Evolutionary conservation across 139 green algal genomes (phyloP).

Genomic region (Trebouxia sp.): DNA sequence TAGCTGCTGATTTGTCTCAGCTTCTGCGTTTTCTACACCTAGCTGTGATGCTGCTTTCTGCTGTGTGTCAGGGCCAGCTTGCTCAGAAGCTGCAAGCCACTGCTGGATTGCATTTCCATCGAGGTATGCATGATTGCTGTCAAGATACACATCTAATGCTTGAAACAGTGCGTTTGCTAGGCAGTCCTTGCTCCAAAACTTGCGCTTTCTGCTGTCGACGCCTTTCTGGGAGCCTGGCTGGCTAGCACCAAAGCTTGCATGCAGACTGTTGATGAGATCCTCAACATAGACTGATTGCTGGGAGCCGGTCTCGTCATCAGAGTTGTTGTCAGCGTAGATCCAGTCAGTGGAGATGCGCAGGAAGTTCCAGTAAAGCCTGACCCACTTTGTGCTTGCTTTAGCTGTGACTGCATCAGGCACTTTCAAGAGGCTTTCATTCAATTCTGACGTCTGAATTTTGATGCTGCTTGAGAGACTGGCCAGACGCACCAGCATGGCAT

Average conservation of each 20-base stretch:
- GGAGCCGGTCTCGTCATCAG: too few species aligned
- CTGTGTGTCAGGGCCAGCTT: not conserved
- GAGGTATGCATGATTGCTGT: not conserved
- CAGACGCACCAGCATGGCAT: too few species aligned
- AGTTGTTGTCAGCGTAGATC: too few species aligned
- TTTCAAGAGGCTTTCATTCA: too few species aligned
- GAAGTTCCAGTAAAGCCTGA: too few species aligned
- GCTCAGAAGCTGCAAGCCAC: not conserved
- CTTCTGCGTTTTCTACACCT: too few species aligned
- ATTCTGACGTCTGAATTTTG: too few species aligned
- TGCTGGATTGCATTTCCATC: not conserved
- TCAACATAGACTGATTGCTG: too few species aligned
- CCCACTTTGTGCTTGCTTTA: too few species aligned
- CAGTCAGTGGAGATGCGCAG: too few species aligned
- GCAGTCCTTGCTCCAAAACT: not conserved
- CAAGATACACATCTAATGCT: not conserved
- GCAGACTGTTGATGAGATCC: conserved; percentile 4
- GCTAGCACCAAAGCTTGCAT: not conserved
- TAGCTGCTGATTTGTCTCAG: not conserved
- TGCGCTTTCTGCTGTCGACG: not conserved
- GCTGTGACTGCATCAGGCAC: too few species aligned
- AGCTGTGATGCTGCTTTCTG: not conserved
- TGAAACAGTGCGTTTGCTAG: not conserved
- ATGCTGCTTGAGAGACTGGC: too few species aligned
- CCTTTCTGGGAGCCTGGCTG: not conserved